Evolutionary conservation across 208 protist species (phyloP), one percentile per base, ranked within the genome.

Genomic region (Leishmania amazonensis): DNA sequence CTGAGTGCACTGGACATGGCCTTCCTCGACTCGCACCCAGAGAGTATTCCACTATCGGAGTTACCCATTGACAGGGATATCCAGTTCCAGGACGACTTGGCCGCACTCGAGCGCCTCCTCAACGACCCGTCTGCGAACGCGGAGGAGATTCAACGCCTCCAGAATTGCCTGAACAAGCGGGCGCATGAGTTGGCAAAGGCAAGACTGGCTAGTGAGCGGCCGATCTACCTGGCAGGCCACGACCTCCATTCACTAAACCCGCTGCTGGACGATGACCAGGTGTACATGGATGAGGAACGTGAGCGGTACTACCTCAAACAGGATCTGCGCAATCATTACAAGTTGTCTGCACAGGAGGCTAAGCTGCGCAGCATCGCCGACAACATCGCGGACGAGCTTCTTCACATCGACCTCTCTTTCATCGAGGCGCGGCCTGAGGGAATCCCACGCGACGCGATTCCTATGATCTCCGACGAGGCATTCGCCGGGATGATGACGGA

Each of bases 291-390:
- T 1, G 62, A 64, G 40, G 90, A 96, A 81, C 54, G 49, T 49
- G 58, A 80, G 77, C 87, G 85, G 45, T 88, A 89, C 78, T 35
- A 80, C 19, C 78, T 96, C n/a, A 76, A 86, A 81, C 62, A 87
- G 42, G 90, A 96, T 72, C 90, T 87, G 21, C 83, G 91, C 19
- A 96, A 94, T 80, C 78, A 68, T 9, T 83, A 83, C 79, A 91
- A 92, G 75, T 79, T 94, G 9, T 53, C 42, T 8, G n/a, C 60
- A 24, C 78, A 89, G 49, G 90, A 96, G 78, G 83, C 82, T 15
- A 51, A 83, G 51, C 78, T 94, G 64, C 84, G 87, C 42, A n/a
- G 42, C 11, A 77, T 88, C 19, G 89, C 87, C 28, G 81, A 91
- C 54, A 71, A 49, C 0, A 74, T 89, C 1, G 75, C 74, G 1